phyloP scores from a whole-genome alignment of 2,329 filamentous ascomycete species.

The Thielaviopsis punctulata region DNA sequence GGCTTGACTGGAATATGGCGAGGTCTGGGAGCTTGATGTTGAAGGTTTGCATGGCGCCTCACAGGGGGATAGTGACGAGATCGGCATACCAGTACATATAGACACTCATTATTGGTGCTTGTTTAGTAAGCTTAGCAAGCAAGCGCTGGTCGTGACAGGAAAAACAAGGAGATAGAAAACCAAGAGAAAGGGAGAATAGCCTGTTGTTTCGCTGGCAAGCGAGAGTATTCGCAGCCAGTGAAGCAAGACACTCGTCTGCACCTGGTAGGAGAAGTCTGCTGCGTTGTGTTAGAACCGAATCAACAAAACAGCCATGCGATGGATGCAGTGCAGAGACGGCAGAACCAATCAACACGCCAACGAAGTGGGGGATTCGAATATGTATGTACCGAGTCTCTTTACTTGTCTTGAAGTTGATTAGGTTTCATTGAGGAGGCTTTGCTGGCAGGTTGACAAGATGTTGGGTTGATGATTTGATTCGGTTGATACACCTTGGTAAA shows the following conservation, averaged over 20 bases:
- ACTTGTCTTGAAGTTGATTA: not conserved
- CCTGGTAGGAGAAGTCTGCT: not conserved
- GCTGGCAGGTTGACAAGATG: no score
- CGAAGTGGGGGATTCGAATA: not conserved
- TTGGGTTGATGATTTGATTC: no score
- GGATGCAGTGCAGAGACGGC: not conserved
- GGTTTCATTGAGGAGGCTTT: not conserved
- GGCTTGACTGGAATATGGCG: not conserved
- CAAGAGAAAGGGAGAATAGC: not conserved
- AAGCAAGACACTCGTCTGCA: not conserved
- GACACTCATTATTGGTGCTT: not conserved
- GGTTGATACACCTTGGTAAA: no score
- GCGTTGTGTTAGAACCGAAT: not conserved
- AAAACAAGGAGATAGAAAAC: no score
- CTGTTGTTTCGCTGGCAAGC: not conserved
- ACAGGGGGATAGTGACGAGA: not conserved
- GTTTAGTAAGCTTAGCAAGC: not conserved
- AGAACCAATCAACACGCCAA: not conserved
- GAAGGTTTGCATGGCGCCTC: not conserved
- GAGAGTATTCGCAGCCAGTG: not conserved
- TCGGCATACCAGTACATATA: no score
- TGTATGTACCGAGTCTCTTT: not conserved
- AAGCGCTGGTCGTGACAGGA: no score
- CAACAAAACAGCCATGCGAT: no score
- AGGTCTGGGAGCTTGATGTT: conserved; percentile 3